These are phyloP conservation scores for Dactylellina sp. DNA, from an alignment of 2,329 filamentous ascomycete species.

Conservation along the genomic window DNA sequence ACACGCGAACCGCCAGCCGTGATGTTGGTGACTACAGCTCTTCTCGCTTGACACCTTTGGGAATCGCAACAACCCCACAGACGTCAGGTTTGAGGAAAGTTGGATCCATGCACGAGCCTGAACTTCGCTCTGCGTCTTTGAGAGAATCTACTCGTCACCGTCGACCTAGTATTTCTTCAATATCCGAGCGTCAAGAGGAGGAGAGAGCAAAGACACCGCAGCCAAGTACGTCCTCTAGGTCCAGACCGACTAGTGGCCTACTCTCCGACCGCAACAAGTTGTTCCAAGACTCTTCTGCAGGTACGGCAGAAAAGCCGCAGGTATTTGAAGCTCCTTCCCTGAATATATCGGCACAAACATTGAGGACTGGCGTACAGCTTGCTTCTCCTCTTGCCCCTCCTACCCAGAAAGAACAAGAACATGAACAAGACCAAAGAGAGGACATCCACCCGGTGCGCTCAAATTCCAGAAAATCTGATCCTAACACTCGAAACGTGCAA, in stretches of 20 bases:
- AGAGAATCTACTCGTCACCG: slow-evolving; percentile 46
- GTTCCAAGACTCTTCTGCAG: slow-evolving; percentile 55
- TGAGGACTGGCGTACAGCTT: slow-evolving; percentile 58
- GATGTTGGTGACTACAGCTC: slow-evolving; percentile 44
- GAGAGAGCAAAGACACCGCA: slow-evolving; percentile 48
- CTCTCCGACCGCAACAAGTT: slow-evolving; percentile 46
- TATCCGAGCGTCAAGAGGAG: slow-evolving; percentile 51
- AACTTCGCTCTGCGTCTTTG: slow-evolving; percentile 37
- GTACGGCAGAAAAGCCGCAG: slow-evolving; percentile 56
- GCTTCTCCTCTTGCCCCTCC: slow-evolving; percentile 56
- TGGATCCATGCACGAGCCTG: slow-evolving; percentile 42
- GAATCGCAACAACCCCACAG: slow-evolving; percentile 54
- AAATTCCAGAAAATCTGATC: slow-evolving; percentile 57
- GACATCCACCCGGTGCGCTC: slow-evolving; percentile 54
- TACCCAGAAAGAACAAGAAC: slow-evolving; percentile 56
- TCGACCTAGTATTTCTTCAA: slow-evolving; percentile 49
- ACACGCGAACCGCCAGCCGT: slow-evolving; percentile 41
- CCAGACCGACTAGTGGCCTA: slow-evolving; percentile 25
- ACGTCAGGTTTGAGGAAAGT: slow-evolving; percentile 48
- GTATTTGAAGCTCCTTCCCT: slow-evolving; percentile 57
- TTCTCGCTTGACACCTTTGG: slow-evolving; percentile 51
- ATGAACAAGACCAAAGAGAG: slow-evolving; percentile 53
- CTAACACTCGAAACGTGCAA: slow-evolving; percentile 57
- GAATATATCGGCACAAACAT: slow-evolving; percentile 57
- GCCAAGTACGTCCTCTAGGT: slow-evolving; percentile 32